Evolutionary conservation across 1,139 yeast genomes (phyloP), one percentile per base, ranked within the genome.

Genomic region (Lipomyces yarrowii): DNA sequence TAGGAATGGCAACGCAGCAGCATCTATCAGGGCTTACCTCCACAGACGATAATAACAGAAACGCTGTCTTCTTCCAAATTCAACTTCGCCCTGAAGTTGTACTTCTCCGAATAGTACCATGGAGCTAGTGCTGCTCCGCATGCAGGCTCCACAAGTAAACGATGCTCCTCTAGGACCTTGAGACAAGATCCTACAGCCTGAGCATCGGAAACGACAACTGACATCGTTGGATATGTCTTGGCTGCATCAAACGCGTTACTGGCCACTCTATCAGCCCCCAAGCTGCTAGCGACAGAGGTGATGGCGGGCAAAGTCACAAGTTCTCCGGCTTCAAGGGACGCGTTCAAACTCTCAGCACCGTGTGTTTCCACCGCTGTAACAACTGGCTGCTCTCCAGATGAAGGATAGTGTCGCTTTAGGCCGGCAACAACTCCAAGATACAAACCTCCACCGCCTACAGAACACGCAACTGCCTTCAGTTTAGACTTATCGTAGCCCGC

Each of bases 361-460:
- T 75, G 73, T 0, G 92, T 86, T 74, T 89, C 92, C 7, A 86
- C 82, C 1, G 86, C 85, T 15, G 86, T 73, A 0, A 86, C 77
- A 1, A 86, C 84, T 0, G 68, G 84, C 81, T 30, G 76, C 73
- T 3, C 0, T 73, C 68, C 84, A 72, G 1, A 77, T 75, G 69
- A 83, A 13, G 42, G 54, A 32, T 56, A 63, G 21, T 56, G n/a
- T 21, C 56, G 13, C 57, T 79, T 75, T 66, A 88, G 74, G 0
- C 93, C 93, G 64, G 78, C 75, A 56, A 86, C 83, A 5, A 88
- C 77, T 0, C 94, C 94, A 72, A 83, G 82, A 77, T 84, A 87
- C 39, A 89, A 80, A 0, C 94, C 93, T 6, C 92, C 93, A 4
- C 93, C 94, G 8, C 93, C 94, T 61, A 86, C 86, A 35, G 91